phyloP scores from a whole-genome alignment of 495 filamentous ascomycete species.

The Aspergillus conjunctus region DNA sequence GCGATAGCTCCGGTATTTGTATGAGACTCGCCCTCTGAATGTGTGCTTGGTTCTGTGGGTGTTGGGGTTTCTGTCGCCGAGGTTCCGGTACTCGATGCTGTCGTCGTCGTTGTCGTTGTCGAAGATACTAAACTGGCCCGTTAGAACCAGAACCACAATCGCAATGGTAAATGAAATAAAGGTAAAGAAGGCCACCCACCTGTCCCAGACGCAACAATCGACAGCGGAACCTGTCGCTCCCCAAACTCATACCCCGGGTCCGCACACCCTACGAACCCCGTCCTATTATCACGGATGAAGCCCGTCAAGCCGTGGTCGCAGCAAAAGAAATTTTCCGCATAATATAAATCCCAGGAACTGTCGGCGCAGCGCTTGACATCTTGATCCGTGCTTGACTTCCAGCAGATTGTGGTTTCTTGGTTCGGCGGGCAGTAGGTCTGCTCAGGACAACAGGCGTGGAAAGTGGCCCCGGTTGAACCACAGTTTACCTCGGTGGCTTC shows the following conservation, averaged over 20 bases:
- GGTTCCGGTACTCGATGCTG: background rate
- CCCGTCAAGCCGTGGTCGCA: background rate
- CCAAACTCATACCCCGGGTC: background rate
- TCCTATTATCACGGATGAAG: background rate
- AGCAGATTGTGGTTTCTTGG: background rate
- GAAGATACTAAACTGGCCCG: background rate
- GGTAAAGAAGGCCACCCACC: background rate
- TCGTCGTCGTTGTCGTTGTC: background rate
- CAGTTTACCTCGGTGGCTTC: background rate
- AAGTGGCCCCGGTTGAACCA: background rate
- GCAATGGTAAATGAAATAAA: background rate
- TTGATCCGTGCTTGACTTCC: background rate
- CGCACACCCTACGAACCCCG: background rate
- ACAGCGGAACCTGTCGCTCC: background rate
- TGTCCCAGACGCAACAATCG: background rate
- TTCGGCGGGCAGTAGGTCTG: background rate
- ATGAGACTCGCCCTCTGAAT: background rate
- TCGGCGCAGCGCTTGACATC: background rate
- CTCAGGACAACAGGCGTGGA: background rate
- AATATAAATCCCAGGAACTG: background rate
- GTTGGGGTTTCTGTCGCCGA: background rate
- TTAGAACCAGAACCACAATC: no score
- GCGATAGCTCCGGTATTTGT: conserved; percentile 1
- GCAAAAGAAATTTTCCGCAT: conserved; percentile 1
- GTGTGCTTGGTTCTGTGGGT: background rate